Evolutionary conservation across 169 alveolate species (phyloP).

Genomic region (Plasmodium billcollinsi): DNA sequence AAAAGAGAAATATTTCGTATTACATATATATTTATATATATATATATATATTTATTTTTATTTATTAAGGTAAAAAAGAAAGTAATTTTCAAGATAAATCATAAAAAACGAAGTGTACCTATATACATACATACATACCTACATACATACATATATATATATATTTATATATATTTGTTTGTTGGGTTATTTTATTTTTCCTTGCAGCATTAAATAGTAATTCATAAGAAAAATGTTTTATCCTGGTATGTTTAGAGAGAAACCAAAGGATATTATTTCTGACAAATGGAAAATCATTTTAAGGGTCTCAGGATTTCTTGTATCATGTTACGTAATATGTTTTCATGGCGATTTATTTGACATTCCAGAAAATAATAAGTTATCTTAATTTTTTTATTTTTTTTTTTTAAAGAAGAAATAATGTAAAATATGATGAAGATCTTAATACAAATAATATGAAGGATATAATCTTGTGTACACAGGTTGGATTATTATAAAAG

Average conservation of each 20-base stretch:
- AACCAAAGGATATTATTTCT: slow-evolving; percentile 81
- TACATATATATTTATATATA: no score
- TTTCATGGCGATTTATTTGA: slow-evolving; percentile 86
- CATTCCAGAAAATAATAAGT: slow-evolving; percentile 84
- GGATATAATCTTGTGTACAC: no score
- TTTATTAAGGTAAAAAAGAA: no score
- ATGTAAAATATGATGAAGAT: no score
- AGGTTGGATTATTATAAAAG: no score
- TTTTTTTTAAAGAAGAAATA: no score
- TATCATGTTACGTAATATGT: slow-evolving; percentile 80
- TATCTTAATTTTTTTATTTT: slow-evolving; percentile 51
- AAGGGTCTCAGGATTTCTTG: slow-evolving; percentile 82
- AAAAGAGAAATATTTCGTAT: no score
- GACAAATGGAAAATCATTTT: slow-evolving; percentile 79
- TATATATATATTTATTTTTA: no score
- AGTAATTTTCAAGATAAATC: no score
- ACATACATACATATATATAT: no score
- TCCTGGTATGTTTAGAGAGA: slow-evolving; percentile 86
- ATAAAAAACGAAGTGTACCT: neutral
- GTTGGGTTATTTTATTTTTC: neutral
- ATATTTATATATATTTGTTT: neutral
- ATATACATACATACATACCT: neutral
- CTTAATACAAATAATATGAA: no score
- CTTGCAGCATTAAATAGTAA: neutral
- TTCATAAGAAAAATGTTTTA: slow-evolving; percentile 80